Evolutionary conservation across 805 yeast species (phyloP), one percentile per base, ranked within the genome.

Genomic region (Scheffersomyces ergatensis): DNA sequence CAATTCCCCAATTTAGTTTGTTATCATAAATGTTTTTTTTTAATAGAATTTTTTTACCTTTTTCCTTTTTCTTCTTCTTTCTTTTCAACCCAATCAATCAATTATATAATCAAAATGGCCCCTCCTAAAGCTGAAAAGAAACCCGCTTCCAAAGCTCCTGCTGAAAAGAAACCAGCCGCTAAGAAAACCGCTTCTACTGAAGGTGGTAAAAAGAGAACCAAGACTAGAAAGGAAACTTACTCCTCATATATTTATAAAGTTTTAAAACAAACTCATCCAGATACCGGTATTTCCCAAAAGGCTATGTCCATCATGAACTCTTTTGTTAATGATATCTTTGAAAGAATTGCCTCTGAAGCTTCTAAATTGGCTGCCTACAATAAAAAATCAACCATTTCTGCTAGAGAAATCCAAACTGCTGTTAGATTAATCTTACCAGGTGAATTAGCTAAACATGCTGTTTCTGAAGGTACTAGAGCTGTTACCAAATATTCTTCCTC

Each of bases 221-320:
- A 89, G 85, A 74, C 90, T 60, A 89, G 97, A 83, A 89, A 89
- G 85, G 97, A 92, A 78, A 89, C 97, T 53, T 92, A 89, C 80
- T 89, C 96, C 53, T 89, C 97, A 50, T 92, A 92, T 77, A 92
- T 92, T 70, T 92, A 90, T 93, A 92, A 92, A 77, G 97, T 90
- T 55, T 85, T 92, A 70, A 90, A 90, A 77, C 97, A 92, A 81
- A 90, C 97, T 50, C 98, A 92, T 76, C 98, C 97, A 72, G 97
- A 92, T 72, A 92, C 98, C 50, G 98, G 97, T 88, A 92, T 92
- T 70, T 90, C 98, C 60, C 96, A 89, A 77, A 87, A 89, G 70
- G 96, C 98, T 53, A 92, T 92, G 96, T 89, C 96, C 54, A 92
- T 92, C 72, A 84, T 92, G 92, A 92, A 92, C 86, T 92, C 97